Percentiles rank a stretch among this genome's conserved stretches.
Conservation (phyloP, 1,139 yeast species). For the Suhomyces choctaworum region DNA sequence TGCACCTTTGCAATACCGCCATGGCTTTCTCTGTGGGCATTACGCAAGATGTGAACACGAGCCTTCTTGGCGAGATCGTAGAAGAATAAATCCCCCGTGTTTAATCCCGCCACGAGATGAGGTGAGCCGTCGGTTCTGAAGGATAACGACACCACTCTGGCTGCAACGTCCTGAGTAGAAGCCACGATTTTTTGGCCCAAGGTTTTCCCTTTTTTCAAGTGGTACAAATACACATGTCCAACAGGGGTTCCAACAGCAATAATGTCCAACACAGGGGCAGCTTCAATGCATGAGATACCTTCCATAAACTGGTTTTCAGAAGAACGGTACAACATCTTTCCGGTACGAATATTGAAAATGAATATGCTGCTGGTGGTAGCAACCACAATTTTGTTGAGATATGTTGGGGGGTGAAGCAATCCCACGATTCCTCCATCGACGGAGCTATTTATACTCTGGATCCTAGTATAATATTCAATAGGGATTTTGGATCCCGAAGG, state of each 20-base stretch:
- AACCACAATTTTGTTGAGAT: conserved; percentile 82
- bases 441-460: conserved; percentile 50
- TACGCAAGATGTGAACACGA: conserved; percentile 72
- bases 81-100: conserved; percentile 80
- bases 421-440: conserved; percentile 71
- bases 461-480: conserved; percentile 65
- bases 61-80: conserved; percentile 75
- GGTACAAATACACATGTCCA: conserved; percentile 67
- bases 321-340: conserved; percentile 66
- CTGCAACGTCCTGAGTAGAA: conserved; percentile 50
- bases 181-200: conserved; percentile 55
- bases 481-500: conserved; percentile 50
- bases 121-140: conserved; percentile 92
- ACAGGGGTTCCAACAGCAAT: conserved; percentile 73
- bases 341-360: conserved; percentile 74
- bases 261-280: conserved; percentile 85
- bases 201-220: conserved; percentile 64
- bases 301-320: conserved; percentile 48
- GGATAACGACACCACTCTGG: conserved; percentile 67
- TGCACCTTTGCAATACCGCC: conserved; percentile 82
- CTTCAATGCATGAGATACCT: conserved; percentile 62
- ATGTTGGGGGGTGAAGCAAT: conserved; percentile 84
- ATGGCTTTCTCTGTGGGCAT: conserved; percentile 67
- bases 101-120: conserved; percentile 78
- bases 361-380: conserved; percentile 65